phyloP scores from a whole-genome alignment of 495 filamentous ascomycete species.

The Cairneyella variabilis region DNA sequence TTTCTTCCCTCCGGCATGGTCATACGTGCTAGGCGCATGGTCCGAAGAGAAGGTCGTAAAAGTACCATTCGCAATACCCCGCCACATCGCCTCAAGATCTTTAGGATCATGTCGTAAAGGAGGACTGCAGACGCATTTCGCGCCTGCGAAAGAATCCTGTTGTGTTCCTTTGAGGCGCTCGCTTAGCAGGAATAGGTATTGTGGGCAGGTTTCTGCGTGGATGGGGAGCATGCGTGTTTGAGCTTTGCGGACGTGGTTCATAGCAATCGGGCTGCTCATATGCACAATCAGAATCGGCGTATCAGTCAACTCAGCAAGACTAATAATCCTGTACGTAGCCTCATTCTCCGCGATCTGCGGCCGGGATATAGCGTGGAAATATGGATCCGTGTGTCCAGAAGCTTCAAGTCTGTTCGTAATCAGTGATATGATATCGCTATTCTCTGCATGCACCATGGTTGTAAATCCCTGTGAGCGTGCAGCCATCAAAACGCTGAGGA shows the following conservation, averaged over 20 bases:
- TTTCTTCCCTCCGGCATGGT: slow-evolving; percentile 37
- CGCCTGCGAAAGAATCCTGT: slow-evolving; percentile 21
- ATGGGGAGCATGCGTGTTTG: slow-evolving; percentile 34
- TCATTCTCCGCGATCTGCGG: slow-evolving; percentile 36
- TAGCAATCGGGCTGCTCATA: slow-evolving; percentile 21
- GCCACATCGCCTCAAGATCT: slow-evolving; percentile 27
- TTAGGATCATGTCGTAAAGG: slow-evolving; percentile 25
- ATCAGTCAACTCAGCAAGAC: slow-evolving; percentile 37
- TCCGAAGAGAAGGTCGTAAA: slow-evolving; percentile 44
- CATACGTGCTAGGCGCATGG: slow-evolving; percentile 37
- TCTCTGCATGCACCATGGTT: slow-evolving; percentile 56
- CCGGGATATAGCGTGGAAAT: slow-evolving; percentile 35
- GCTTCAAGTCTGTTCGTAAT: slow-evolving; percentile 36
- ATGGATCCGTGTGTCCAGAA: slow-evolving; percentile 29
- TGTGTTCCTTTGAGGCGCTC: slow-evolving; percentile 18
- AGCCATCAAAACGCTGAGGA: slow-evolving; percentile 45
- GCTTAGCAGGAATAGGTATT: slow-evolving; percentile 32
- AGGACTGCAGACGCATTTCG: slow-evolving; percentile 29
- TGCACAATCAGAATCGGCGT: slow-evolving; percentile 47
- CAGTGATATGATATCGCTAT: slow-evolving; percentile 42
- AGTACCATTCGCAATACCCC: slow-evolving; percentile 31
- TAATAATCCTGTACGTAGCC: slow-evolving; percentile 43
- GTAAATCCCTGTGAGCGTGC: slow-evolving; percentile 42
- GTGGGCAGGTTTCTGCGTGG: slow-evolving; percentile 37
- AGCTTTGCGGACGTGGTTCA: slow-evolving; percentile 26